Evolutionary conservation across 2,329 filamentous ascomycete species (phyloP).

Genomic region (Microsporum ferrugineum): DNA sequence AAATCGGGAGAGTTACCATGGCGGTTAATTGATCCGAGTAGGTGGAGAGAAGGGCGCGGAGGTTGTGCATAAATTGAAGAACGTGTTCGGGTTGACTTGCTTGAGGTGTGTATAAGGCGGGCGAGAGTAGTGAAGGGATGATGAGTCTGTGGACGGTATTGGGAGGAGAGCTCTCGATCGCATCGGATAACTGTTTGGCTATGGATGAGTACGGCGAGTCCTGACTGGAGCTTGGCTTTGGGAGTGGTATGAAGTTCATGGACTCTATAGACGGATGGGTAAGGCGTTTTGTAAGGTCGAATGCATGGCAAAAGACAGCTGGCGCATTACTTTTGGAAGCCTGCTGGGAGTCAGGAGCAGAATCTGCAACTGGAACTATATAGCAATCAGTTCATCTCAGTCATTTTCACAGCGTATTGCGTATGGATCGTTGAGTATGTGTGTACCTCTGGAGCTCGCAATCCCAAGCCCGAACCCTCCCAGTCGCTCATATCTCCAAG

Average conservation of each 20-base stretch:
- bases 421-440: background rate
- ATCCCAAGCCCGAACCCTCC: slow-evolving; percentile 54
- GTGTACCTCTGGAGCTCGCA: slow-evolving; percentile 50
- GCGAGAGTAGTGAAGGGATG: slow-evolving; percentile 74
- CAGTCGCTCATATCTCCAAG: slow-evolving; percentile 87
- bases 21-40: slow-evolving; percentile 55
- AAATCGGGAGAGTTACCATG: slow-evolving; percentile 65
- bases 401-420: background rate
- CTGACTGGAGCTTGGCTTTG: slow-evolving; percentile 21
- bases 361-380: slow-evolving; percentile 27
- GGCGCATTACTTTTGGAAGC: slow-evolving; percentile 15
- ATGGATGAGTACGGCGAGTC: slow-evolving; percentile 53
- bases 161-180: slow-evolving; percentile 46
- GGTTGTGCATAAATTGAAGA: slow-evolving; percentile 66
- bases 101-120: slow-evolving; percentile 65
- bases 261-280: slow-evolving; percentile 43
- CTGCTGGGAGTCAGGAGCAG: slow-evolving; percentile 32
- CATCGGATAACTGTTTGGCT: slow-evolving; percentile 46
- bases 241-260: slow-evolving; percentile 42
- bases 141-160: slow-evolving; percentile 65
- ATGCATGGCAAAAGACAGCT: slow-evolving; percentile 56
- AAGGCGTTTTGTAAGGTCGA: slow-evolving; percentile 59
- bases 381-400: background rate
- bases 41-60: slow-evolving; percentile 63
- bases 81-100: slow-evolving; percentile 60